phyloP scores from a whole-genome alignment of 2,329 filamentous ascomycete genomes.

The Delphinella strobiligena region DNA sequence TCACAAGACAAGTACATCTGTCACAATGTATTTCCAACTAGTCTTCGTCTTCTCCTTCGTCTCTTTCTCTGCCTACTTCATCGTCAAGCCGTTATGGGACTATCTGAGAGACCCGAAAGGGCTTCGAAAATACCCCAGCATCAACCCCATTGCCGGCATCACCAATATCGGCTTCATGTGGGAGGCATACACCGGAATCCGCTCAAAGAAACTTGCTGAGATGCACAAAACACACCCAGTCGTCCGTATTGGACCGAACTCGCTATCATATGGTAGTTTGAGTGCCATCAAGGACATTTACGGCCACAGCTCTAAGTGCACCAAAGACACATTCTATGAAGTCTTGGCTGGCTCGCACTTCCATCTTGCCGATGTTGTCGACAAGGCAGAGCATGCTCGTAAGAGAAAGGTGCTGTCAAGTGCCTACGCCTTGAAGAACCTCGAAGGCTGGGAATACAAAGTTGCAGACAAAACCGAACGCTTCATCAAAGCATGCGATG shows the following conservation, averaged over 20 bases:
- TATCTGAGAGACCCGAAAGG: constrained; percentile 36
- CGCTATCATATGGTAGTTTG: constrained; percentile 29
- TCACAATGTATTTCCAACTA: no score
- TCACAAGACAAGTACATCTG: no score
- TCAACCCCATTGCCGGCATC: constrained; percentile 32
- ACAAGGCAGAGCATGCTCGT: constrained; percentile 25
- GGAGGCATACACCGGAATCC: constrained; percentile 28
- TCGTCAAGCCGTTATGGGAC: no score
- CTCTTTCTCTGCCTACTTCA: no score
- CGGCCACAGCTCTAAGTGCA: constrained; percentile 23
- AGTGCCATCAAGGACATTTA: constrained; percentile 30
- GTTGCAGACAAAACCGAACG: constrained; percentile 24
- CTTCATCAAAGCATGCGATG: constrained; percentile 24
- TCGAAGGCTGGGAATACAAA: constrained; percentile 30
- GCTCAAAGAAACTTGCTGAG: constrained; percentile 28
- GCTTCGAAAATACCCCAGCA: constrained; percentile 35
- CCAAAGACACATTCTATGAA: constrained; percentile 24
- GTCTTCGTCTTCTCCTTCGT: no score
- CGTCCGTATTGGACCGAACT: constrained; percentile 35
- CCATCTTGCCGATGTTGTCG: constrained; percentile 27
- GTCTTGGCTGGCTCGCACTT: constrained; percentile 20
- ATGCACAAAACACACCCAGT: constrained; percentile 31
- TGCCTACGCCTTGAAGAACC: constrained; percentile 28
- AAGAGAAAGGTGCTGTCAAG: constrained; percentile 28
- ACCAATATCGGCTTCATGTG: constrained; percentile 34